phyloP scores from a whole-genome alignment of 2,329 filamentous ascomycete species.

The Fusarium irregulare region DNA sequence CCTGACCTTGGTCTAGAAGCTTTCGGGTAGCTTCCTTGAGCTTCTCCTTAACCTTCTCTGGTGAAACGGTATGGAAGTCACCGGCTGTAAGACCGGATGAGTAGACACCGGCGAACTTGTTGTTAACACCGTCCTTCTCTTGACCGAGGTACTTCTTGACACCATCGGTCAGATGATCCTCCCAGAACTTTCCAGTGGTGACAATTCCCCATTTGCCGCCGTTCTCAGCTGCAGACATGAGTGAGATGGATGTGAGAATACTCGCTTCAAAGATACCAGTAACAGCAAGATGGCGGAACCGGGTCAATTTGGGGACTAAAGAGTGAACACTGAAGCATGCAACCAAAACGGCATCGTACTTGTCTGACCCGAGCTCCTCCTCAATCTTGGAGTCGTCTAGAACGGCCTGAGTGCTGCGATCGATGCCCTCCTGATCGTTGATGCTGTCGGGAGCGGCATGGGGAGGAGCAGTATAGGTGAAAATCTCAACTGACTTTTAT shows the following conservation, averaged over 20 bases:
- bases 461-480: constrained; percentile 73
- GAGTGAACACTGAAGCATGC: constrained; percentile 91
- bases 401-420: constrained; percentile 71
- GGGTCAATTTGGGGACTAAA: constrained; percentile 71
- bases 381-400: constrained; percentile 62
- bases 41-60: constrained; percentile 70
- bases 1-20: constrained; percentile 67
- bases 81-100: constrained; percentile 84
- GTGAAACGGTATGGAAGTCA: constrained; percentile 78
- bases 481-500: constrained; percentile 62
- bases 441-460: constrained; percentile 76
- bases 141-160: constrained; percentile 72
- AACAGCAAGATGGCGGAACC: constrained; percentile 47
- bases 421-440: constrained; percentile 77
- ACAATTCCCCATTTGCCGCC: constrained; percentile 82
- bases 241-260: constrained; percentile 71
- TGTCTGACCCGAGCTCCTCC: constrained; percentile 49
- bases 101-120: constrained; percentile 80
- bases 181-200: constrained; percentile 88
- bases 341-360: constrained; percentile 82
- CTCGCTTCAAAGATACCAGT: constrained; percentile 89
- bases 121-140: constrained; percentile 48
- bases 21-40: constrained; percentile 77
- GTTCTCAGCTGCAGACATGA: constrained; percentile 45
- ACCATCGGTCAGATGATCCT: constrained; percentile 74